phyloP scores from a whole-genome alignment of 1,139 yeast genomes.

The Pichia sp. region DNA sequence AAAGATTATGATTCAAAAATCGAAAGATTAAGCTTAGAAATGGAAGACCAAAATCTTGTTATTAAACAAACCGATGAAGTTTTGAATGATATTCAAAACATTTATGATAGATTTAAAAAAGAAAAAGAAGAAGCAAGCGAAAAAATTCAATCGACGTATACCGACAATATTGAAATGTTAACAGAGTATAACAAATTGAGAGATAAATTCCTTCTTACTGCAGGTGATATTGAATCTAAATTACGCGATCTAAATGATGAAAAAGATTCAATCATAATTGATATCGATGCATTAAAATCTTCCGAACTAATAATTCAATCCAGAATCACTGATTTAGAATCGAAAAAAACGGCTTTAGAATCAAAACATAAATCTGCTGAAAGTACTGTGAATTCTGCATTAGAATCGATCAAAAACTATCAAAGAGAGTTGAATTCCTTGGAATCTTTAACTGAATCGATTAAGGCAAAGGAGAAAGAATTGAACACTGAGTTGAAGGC shows the following conservation, averaged over 20 bases:
- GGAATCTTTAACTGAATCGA: conserved; percentile 38
- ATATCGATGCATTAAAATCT: conserved; percentile 33
- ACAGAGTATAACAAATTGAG: conserved; percentile 55
- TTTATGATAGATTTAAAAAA: conserved; percentile 32
- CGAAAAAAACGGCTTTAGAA: conserved; percentile 30
- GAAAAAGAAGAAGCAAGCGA: conserved; percentile 27
- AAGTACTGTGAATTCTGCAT: conserved; percentile 24
- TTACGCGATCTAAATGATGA: conserved; percentile 38
- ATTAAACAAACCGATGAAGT: conserved; percentile 40
- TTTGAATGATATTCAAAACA: conserved; percentile 38
- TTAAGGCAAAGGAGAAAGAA: conserved; percentile 41
- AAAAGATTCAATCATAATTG: conserved; percentile 33
- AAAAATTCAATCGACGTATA: conserved; percentile 28
- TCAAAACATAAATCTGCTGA: conserved; percentile 30
- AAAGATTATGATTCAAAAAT: conserved; percentile 42
- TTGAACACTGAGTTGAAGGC: conserved; percentile 60
- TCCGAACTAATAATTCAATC: conserved; percentile 37
- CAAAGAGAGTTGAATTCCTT: conserved; percentile 35
- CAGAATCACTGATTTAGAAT: conserved; percentile 32
- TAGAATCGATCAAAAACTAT: conserved; percentile 28
- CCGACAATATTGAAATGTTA: conserved; percentile 21
- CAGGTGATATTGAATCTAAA: conserved; percentile 54
- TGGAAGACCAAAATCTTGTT: conserved; percentile 39
- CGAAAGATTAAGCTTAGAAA: conserved; percentile 44
- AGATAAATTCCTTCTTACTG: conserved; percentile 45